Percentiles rank a stretch among this genome's conserved stretches.
Evolutionary conservation across 176 grass and related monocot genomes (phyloP).

Genomic region (Puya raimondii): DNA sequence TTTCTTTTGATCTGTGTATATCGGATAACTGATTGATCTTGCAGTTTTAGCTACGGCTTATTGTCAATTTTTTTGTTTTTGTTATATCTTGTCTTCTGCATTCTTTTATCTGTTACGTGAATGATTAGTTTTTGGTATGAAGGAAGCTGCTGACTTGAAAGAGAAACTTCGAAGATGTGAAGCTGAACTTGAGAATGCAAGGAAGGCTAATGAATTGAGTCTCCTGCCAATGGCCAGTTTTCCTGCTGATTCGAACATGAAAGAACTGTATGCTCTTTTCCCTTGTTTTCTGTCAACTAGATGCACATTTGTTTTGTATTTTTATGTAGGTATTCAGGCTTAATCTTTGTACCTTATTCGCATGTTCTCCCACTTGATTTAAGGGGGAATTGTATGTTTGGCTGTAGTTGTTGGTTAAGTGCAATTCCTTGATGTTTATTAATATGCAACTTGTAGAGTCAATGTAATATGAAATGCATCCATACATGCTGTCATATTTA

Average conservation of each 20-base stretch:
- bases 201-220: constrained; percentile 72
- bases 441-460: too few species aligned
- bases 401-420: too few species aligned
- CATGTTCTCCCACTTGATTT: neutral
- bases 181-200: constrained; percentile 74
- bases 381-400: too few species aligned
- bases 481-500: too few species aligned
- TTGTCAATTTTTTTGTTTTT: too few species aligned
- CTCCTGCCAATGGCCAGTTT: constrained; percentile 43
- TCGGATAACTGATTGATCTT: too few species aligned
- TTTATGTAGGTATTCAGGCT: too few species aligned
- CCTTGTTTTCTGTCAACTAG: neutral
- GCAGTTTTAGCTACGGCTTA: too few species aligned
- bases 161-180: constrained; percentile 77
- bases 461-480: too few species aligned
- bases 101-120: neutral
- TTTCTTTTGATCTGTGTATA: neutral
- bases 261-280: constrained; percentile 39
- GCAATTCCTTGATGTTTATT: too few species aligned
- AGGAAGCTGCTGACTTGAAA: constrained; percentile 67
- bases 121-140: constrained; percentile 6
- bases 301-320: neutral
- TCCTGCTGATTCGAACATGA: constrained; percentile 24
- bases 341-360: too few species aligned
- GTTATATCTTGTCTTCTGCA: neutral